Percentiles rank a stretch among this genome's conserved stretches.
phyloP scores from a whole-genome alignment of 305 asterid species.

The Ajuga reptans region DNA sequence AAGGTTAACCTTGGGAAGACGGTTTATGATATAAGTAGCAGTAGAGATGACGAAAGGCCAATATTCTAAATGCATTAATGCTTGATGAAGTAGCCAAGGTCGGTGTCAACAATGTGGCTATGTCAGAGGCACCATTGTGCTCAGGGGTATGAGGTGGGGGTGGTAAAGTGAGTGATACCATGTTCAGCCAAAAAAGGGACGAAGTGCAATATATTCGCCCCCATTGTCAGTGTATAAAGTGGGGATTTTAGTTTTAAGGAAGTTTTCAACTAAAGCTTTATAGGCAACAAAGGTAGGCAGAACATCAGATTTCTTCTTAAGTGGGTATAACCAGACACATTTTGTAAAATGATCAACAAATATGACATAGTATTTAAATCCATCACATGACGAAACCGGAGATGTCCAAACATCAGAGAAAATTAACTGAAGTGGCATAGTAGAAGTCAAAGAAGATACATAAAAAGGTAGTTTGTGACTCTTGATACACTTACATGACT shows the following conservation, averaged over 20 bases:
- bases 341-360: not conserved
- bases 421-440: not conserved
- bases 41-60: not conserved
- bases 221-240: not conserved
- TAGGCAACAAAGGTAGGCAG: not conserved
- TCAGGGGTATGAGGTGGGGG: not conserved
- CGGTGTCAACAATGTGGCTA: not conserved
- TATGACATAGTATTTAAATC: not conserved
- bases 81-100: not conserved
- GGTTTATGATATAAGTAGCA: not conserved
- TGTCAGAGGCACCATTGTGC: not conserved
- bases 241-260: too few species aligned
- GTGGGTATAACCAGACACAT: not conserved
- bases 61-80: not conserved
- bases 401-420: not conserved
- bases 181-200: not conserved
- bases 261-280: not conserved
- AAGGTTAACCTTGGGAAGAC: not conserved
- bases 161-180: not conserved
- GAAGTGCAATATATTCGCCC: not conserved
- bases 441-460: not conserved
- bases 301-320: not conserved
- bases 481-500: not conserved
- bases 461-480: not conserved
- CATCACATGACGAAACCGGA: not conserved